Conservation (phyloP, 331 rosid species). For the Spiraea crenata region DNA sequence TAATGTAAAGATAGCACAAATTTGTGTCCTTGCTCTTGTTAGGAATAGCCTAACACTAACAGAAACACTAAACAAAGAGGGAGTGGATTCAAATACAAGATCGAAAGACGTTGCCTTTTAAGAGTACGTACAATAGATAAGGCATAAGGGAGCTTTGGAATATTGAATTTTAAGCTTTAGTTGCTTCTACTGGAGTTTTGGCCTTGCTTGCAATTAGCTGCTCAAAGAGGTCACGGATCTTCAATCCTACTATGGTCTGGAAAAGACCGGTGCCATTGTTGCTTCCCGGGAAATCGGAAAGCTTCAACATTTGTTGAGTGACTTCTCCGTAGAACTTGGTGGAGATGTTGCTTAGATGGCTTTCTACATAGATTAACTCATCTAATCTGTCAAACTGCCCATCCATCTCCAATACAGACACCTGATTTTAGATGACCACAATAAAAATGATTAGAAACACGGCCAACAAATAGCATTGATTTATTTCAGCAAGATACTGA, state of each 20-base stretch:
- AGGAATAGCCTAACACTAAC: constrained; percentile 40
- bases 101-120: neutral
- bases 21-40: constrained; percentile 27
- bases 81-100: constrained; percentile 16
- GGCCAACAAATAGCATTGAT: too few relatives aligned
- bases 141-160: neutral
- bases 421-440: constrained; percentile 38
- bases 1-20: constrained; percentile 29
- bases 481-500: too few relatives aligned
- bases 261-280: constrained; percentile 96
- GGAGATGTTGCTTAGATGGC: constrained; percentile 92
- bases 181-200: constrained; percentile 54
- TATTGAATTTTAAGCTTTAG: constrained; percentile 47
- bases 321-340: constrained; percentile 95
- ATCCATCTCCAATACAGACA: constrained; percentile 94
- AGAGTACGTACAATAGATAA: neutral
- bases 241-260: constrained; percentile 92
- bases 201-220: constrained; percentile 63
- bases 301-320: constrained; percentile 98
- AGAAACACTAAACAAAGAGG: constrained; percentile 28
- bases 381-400: constrained; percentile 99
- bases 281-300: constrained; percentile 93
- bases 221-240: constrained; percentile 85
- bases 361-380: constrained; percentile 92
- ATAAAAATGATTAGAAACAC: neutral